Base-by-base conservation (phyloP, 1,284 basidiomycete genomes). In the Termitomyces sp. region DNA sequence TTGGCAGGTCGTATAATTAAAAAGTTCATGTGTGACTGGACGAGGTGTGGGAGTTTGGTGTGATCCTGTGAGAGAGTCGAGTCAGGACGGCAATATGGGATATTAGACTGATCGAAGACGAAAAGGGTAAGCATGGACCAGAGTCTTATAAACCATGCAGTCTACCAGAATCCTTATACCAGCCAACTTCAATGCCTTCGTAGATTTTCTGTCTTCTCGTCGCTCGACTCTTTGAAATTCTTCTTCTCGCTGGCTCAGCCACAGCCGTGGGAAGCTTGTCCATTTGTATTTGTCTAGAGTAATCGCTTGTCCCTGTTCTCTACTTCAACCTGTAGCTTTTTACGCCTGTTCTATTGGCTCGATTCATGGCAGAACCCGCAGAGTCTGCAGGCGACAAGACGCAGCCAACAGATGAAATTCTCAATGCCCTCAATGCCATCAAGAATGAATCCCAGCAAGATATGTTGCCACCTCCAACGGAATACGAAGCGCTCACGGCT, bases 401-500 rank as follows among this genome's bases (percentile, higher is more conserved):
- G 0, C 66, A 67, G 42, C 64, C 66, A 26, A 62, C 65, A 6
- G 58, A 61, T 60, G 69, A 71, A 34, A 67, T 69, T 34, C 46
- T 69, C 55, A 66, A 62, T 50, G 62, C 63, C 16, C 54, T 69
- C 53, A 62, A 61, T 45, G 34, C 52, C 46, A 46, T 67, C 46
- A 65, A 66, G 53, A 53, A 59, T 62, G 65, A 66, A 50, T 55
- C 56, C 41, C 56, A 40, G 38, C 54, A 60, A 40, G 60, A 66
- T 21, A 26, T 44, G 18, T 13, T 54, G 40, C 66, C 64, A 43
- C 57, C 66, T 24, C 61, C 60, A 38, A 68, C 64, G 60, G 69
- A 71, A 65, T 71, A 67, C 64, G 71, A 73, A 41, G 55, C 60
- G 2, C 59, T 72, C 53, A 66, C 58, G 21, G 61, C 64, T 14